Conservation (phyloP, 441 rosid species). For the Eutrema salsugineum region DNA sequence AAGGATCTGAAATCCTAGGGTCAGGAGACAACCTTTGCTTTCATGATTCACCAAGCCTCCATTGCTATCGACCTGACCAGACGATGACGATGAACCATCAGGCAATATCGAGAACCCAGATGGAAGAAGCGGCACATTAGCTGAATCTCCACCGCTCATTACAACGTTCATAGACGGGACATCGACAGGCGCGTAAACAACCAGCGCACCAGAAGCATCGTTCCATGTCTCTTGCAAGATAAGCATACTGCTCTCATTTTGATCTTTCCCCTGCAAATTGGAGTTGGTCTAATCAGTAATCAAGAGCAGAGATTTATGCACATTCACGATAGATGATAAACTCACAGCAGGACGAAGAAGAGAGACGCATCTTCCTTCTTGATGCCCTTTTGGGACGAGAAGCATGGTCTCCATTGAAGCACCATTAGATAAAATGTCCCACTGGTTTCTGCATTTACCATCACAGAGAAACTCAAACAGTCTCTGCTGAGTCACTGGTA, state of each 20-base stretch:
- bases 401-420: conserved; percentile 43
- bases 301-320: background rate
- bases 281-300: background rate
- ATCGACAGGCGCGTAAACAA: conserved; percentile 61
- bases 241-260: conserved; percentile 39
- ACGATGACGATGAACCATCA: conserved; percentile 16
- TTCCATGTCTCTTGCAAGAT: conserved; percentile 64
- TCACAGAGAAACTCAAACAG: conserved; percentile 52
- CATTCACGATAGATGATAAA: background rate
- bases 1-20: conserved; percentile 55
- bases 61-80: conserved; percentile 12
- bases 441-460: conserved; percentile 40
- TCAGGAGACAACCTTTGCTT: conserved; percentile 38
- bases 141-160: conserved; percentile 49
- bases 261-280: conserved; percentile 36
- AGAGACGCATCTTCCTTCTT: conserved; percentile 38
- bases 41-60: conserved; percentile 15
- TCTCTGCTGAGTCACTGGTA: conserved; percentile 39
- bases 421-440: conserved; percentile 58
- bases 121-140: conserved; percentile 47
- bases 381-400: conserved; percentile 44
- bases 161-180: conserved; percentile 31
- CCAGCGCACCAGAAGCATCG: conserved; percentile 46
- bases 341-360: conserved; percentile 54
- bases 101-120: conserved; percentile 59